Conservation (phyloP, 2,329 filamentous ascomycete species). For the Parascedosporium putredinis region DNA sequence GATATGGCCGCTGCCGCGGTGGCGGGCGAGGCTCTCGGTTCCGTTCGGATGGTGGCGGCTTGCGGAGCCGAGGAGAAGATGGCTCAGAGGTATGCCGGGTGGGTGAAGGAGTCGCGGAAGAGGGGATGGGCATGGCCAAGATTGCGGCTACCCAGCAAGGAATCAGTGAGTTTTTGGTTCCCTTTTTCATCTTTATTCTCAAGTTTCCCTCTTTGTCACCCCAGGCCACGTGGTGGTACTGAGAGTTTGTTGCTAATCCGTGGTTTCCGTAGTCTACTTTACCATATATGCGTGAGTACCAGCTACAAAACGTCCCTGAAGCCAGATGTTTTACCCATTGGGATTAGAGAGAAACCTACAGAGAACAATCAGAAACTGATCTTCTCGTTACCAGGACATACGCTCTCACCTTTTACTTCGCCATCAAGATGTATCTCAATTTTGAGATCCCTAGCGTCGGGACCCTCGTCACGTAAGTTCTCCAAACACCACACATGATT, state of each 20-base stretch:
- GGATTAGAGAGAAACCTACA: background rate
- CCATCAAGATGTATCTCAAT: conserved; percentile 13
- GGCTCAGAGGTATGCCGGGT: conserved; percentile 22
- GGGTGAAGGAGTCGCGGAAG: conserved; percentile 24
- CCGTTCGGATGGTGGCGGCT: conserved; percentile 32
- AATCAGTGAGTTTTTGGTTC: conserved; percentile 13
- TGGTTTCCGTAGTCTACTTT: conserved; percentile 7
- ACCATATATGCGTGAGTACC: conserved; percentile 7
- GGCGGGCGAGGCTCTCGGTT: conserved; percentile 28
- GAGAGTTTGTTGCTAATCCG: no score
- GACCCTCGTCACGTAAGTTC: conserved; percentile 15
- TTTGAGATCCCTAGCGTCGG: conserved; percentile 13
- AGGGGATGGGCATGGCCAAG: conserved; percentile 16
- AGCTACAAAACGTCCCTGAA: background rate
- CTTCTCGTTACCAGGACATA: conserved; percentile 11
- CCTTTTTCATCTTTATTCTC: background rate
- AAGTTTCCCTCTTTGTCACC: background rate
- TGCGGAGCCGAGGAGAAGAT: conserved; percentile 29
- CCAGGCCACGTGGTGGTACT: background rate
- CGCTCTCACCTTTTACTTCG: conserved; percentile 15
- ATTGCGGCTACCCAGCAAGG: conserved; percentile 17
- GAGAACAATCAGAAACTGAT: background rate
- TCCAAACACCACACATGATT: no score
- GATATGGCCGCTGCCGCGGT: conserved; percentile 25
- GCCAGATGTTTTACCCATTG: no score